Evolutionary conservation across 192 early-diverging fungal species (phyloP).

Genomic region (Neocallimastix lanati): DNA sequence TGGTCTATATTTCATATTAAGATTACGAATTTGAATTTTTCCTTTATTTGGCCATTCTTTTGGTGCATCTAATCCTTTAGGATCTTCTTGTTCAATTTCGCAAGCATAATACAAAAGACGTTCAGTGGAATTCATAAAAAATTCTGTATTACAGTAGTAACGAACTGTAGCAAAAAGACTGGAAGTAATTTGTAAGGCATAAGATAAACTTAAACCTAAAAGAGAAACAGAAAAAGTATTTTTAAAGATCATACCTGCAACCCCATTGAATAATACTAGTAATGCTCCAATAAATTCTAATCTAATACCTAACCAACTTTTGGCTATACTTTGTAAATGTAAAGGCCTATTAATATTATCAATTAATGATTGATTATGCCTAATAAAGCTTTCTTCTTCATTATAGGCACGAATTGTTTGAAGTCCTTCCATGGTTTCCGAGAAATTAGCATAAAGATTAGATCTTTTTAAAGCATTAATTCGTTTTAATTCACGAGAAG

Average conservation of each 20-base stretch:
- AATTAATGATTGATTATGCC: slow-evolving; percentile 38
- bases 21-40: slow-evolving; percentile 16
- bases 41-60: slow-evolving; percentile 24
- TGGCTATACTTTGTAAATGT: slow-evolving; percentile 46
- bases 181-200: slow-evolving; percentile 61
- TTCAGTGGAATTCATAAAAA: background rate
- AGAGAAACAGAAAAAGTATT: slow-evolving; percentile 32
- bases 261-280: slow-evolving; percentile 55
- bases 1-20: slow-evolving; percentile 21
- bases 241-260: slow-evolving; percentile 46
- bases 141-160: slow-evolving; percentile 41
- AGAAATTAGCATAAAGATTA: slow-evolving; percentile 24
- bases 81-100: background rate
- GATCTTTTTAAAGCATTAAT: slow-evolving; percentile 15
- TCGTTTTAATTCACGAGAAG: slow-evolving; percentile 64
- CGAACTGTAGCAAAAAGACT: slow-evolving; percentile 61
- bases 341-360: slow-evolving; percentile 64
- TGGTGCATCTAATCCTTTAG: background rate
- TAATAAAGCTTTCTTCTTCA: slow-evolving; percentile 57
- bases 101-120: background rate
- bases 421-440: slow-evolving; percentile 58
- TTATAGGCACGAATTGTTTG: slow-evolving; percentile 72
- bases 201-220: slow-evolving; percentile 60
- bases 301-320: slow-evolving; percentile 59
- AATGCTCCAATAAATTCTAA: slow-evolving; percentile 58